Evolutionary conservation across 2,329 filamentous ascomycete genomes (phyloP), one percentile per base, ranked within the genome.

Genomic region (Fusarium continuum): DNA sequence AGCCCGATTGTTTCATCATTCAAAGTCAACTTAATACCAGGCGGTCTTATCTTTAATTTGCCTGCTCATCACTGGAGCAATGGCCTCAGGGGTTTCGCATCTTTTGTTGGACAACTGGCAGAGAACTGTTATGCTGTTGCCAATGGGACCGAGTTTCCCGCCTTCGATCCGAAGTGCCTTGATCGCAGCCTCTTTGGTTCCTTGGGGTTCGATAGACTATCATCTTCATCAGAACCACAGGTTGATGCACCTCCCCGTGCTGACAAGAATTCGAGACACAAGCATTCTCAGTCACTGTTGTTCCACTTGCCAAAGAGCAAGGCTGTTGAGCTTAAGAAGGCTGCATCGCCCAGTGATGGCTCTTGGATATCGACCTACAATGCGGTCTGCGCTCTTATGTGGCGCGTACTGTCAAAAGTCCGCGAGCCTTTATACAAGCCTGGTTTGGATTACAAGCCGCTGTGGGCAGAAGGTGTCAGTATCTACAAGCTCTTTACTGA

Each of bases 351-450:
- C 2, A 31, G n/a, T 13, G 58, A 61, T 19, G 58, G 40, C 6
- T 34, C 54, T 5, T 79, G 78, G 77, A 74, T 82, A 46, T 80
- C 79, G 7, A 81, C 77, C 2, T 81, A 79, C 62, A 78, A 81
- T 49, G 78, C 78, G 17, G 71, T 77, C 52, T 70, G 71, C 4
- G 78, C 78, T 23, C 73, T 77, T 39, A 70, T 80, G 11, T 80
- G 79, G 78, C 77, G 78, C 10, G 67, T 69, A 8, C 55, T 79
- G 2, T 71, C 76, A 6, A 71, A 70, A 17, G 64, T 77, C 13
- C 75, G 78, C 8, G 72, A 73, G 6, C 69, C 70, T 1, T 16
- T 77, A 5, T 79, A 75, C 58, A 71, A 75, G 7, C 64, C 72
- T 1, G 71, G 74, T 20, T 63, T 71, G 5, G 58, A 65, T 0